Percentiles rank a stretch among this genome's conserved stretches.
Evolutionary conservation across 495 filamentous ascomycete species (phyloP).

Genomic region (Daldinia childiae): DNA sequence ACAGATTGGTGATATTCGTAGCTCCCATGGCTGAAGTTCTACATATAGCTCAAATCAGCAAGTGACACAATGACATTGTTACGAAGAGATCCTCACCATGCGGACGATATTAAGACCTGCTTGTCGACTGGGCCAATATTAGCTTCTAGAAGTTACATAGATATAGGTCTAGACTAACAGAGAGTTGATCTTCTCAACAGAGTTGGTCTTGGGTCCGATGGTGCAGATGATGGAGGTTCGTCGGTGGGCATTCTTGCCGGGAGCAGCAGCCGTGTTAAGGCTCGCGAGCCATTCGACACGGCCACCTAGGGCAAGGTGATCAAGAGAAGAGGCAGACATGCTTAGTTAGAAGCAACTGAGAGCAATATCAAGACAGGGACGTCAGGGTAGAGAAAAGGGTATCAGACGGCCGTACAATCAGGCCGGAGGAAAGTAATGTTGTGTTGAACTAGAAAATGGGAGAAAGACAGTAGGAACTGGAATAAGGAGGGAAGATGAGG

Average conservation of each 20-base stretch:
- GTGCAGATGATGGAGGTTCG: conserved; percentile 99
- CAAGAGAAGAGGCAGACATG: conserved; percentile 60
- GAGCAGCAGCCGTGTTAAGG: conserved; percentile 76
- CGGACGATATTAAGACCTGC: conserved; percentile 96
- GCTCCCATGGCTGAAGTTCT: conserved; percentile 96
- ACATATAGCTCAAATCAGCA: conserved; percentile 4
- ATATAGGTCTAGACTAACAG: conserved; percentile 54
- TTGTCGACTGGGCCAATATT: conserved; percentile 19
- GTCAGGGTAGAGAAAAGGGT: neutral
- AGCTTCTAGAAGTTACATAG: conserved; percentile 3
- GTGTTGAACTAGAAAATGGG: conserved; percentile 3
- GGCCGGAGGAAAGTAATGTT: neutral
- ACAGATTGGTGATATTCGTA: conserved; percentile 95
- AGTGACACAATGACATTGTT: neutral
- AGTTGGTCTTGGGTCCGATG: conserved; percentile 99
- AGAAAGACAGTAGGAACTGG: neutral
- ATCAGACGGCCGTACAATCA: neutral
- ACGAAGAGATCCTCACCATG: conserved; percentile 48
- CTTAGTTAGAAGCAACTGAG: conserved; percentile 4
- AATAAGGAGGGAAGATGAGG: conserved; percentile 7
- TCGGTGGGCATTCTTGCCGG: conserved; percentile 81
- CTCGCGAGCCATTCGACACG: conserved; percentile 91
- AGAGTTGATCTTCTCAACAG: conserved; percentile 92
- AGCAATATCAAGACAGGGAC: conserved; percentile 7
- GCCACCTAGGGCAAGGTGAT: conserved; percentile 82